Base-by-base conservation (phyloP, 2,329 filamentous ascomycete species). In the Beauveria brongniartii region DNA sequence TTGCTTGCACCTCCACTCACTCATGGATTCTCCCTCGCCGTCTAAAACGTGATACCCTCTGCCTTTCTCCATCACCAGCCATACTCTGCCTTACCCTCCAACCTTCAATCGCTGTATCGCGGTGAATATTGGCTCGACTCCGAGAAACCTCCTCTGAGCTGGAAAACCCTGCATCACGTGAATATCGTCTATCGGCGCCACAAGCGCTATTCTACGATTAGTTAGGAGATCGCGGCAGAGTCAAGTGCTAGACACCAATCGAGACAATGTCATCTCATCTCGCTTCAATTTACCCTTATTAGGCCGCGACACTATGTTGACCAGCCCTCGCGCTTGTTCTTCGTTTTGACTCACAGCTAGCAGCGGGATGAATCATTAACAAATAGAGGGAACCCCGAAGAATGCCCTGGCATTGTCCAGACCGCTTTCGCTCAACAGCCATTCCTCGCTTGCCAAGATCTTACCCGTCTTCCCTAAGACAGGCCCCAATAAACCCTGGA, bases 191-290 rank as follows among this genome's bases (percentile, higher is more conserved):
- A 30, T 8, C n/a, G 20, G 40, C 20, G 22, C 48, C 28, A 46
- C 24, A 2, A 26, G 34, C n/a, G 24, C 56, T 20, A 44, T 26
- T 44, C 48, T 46, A 14, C 14, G 26, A 59, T 53, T 18, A 52
- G 48, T 14, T 24, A 44, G 56, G 7, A 52, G 40, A 59, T 53
- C 47, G 48, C 26, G 47, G 22, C 20, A 47, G 41, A 47, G 34
- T 37, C 12, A 37, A 37, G 28, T 48, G 47, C 30, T 18, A 40
- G 22, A 46, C 20, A 48, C 34, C 24, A 34, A 34, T n/a, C 16
- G n/a, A 59, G 56, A 53, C 56, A 59, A 20, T 34, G 47, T 20
- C 43, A 59, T 59, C 26, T 48, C 34, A 28, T 26, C 22, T n/a
- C 28, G 16, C 46, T 37, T 51, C 22, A 12, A 34, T 34, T 14